Evolutionary conservation across 805 yeast genomes (phyloP).

Genomic region (Monosporozyma siamensis): DNA sequence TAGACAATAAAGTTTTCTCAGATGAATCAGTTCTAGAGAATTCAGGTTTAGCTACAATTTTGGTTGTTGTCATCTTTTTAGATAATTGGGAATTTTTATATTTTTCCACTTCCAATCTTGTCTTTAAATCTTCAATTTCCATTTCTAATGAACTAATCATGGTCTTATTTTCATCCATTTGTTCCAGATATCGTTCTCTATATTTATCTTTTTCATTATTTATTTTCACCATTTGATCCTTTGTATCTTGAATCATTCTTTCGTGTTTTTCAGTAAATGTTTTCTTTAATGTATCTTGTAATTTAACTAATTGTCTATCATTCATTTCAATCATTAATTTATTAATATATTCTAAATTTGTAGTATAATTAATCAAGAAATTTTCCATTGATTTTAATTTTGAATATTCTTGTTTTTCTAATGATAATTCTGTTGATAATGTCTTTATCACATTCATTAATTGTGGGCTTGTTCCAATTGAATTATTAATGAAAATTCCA

Average conservation of each 20-base stretch:
- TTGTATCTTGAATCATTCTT: conserved; percentile 14
- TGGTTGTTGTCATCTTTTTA: conserved; percentile 5
- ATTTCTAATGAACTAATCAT: conserved; percentile 16
- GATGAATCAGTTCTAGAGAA: not conserved
- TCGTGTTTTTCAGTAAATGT: conserved; percentile 23
- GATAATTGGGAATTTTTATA: conserved; percentile 21
- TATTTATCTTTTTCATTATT: conserved; percentile 12
- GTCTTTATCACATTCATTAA: conserved; percentile 48
- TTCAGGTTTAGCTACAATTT: not conserved
- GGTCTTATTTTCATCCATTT: conserved; percentile 10
- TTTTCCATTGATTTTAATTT: conserved; percentile 45
- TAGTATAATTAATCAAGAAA: conserved; percentile 43
- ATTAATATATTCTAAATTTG: conserved; percentile 24
- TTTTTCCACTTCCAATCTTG: conserved; percentile 28
- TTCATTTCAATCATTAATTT: conserved; percentile 27
- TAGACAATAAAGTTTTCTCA: not conserved
- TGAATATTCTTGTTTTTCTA: conserved; percentile 50
- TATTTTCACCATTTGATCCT: conserved; percentile 13
- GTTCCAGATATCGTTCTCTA: conserved; percentile 8
- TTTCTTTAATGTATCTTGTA: conserved; percentile 24
- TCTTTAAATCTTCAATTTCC: conserved; percentile 26
- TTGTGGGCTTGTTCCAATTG: conserved; percentile 46
- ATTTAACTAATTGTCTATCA: conserved; percentile 22
- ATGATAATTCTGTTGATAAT: conserved; percentile 45
- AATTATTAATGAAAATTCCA: conserved; percentile 52